A percentile compares a stretch with the other conserved stretches of the same genome.
Evolutionary conservation across 306 rosid species (phyloP).

Genomic region (Begonia fuchsioides): DNA sequence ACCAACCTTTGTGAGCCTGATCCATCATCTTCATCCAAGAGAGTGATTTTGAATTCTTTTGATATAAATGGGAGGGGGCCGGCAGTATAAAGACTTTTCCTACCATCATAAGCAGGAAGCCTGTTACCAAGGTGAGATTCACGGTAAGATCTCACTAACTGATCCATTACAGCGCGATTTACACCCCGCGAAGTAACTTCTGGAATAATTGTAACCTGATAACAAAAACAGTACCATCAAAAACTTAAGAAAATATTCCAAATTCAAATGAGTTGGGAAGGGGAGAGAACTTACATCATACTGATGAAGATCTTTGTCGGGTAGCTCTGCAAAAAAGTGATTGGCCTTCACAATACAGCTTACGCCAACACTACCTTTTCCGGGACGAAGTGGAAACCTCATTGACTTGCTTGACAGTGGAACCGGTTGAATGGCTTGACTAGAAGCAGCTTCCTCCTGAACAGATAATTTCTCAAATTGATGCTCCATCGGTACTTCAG

Average conservation of each 20-base stretch:
- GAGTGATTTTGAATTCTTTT: constrained; percentile 62
- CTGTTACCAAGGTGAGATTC: constrained; percentile 67
- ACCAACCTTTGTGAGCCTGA: constrained; percentile 47
- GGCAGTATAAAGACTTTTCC: constrained; percentile 80
- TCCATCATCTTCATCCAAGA: constrained; percentile 72
- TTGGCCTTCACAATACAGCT: constrained; percentile 46
- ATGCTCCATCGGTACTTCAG: constrained; percentile 21
- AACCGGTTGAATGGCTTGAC: constrained; percentile 34
- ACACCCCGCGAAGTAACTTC: constrained; percentile 84
- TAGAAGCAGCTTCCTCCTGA: constrained; percentile 22
- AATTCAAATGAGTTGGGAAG: background rate
- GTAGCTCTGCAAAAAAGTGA: constrained; percentile 39
- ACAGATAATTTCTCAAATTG: constrained; percentile 23
- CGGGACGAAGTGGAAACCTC: constrained; percentile 92
- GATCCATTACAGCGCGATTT: constrained; percentile 76
- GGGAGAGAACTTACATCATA: constrained; percentile 21
- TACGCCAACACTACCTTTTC: constrained; percentile 50
- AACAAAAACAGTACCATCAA: background rate
- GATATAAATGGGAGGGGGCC: constrained; percentile 75
- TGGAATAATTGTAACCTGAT: constrained; percentile 74
- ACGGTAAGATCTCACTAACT: constrained; percentile 46
- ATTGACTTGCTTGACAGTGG: constrained; percentile 61
- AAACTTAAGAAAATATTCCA: background rate
- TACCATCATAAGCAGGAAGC: constrained; percentile 93
- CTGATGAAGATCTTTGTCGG: constrained; percentile 76